These are phyloP conservation scores for Diaporthe helianthi DNA, from an alignment of 2,329 filamentous ascomycete genomes.

Conservation along the genomic window DNA sequence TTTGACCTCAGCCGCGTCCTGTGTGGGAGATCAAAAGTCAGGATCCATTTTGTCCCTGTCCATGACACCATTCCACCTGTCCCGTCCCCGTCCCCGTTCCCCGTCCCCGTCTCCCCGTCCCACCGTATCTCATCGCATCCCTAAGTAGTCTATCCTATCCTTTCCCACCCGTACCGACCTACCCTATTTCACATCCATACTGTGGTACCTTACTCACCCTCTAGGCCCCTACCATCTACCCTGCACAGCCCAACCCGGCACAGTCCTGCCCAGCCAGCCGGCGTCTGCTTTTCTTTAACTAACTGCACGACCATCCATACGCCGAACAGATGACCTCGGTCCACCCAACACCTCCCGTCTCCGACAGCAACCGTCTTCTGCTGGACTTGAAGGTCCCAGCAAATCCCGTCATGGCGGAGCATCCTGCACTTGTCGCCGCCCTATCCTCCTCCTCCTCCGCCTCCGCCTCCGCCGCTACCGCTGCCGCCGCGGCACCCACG, in stretches of 20 bases:
- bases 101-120: neutral
- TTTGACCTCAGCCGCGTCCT: no score
- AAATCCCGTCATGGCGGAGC: constrained; percentile 35
- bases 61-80: neutral
- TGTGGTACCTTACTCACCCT: neutral
- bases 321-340: constrained; percentile 20
- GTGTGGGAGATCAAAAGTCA: neutral
- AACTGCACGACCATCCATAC: constrained; percentile 22
- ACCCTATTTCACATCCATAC: no score
- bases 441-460: neutral
- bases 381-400: constrained; percentile 11
- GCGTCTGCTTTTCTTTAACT: constrained; percentile 18
- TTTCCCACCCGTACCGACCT: no score
- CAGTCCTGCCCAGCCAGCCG: neutral
- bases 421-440: constrained; percentile 22
- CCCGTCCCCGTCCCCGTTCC: neutral
- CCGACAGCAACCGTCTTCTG: constrained; percentile 3
- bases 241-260: no score
- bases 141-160: no score
- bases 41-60: neutral
- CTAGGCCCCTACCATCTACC: neutral
- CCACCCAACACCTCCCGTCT: neutral
- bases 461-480: neutral
- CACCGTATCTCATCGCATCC: neutral
- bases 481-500: constrained; percentile 2